phyloP scores from a whole-genome alignment of 768 basidiomycete species.

The Cyclocybe cylindracea region DNA sequence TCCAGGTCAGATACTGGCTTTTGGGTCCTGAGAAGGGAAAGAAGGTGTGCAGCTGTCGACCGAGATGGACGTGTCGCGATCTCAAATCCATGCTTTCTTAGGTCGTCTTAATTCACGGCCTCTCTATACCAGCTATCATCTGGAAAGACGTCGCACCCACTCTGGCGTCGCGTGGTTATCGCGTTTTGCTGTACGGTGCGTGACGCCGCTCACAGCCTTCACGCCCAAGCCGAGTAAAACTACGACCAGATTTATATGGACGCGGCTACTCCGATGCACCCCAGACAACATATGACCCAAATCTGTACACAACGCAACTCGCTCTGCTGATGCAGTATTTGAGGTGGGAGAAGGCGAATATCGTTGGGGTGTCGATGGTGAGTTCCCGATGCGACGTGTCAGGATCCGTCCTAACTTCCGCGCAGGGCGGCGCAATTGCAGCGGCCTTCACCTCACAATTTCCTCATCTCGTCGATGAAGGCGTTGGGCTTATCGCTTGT shows the following conservation, averaged over 20 bases:
- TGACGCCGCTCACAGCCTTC: background rate
- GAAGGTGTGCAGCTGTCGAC: conserved; percentile 44
- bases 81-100: conserved; percentile 25
- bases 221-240: background rate
- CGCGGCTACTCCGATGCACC: conserved; percentile 85
- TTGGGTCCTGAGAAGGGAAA: conserved; percentile 68
- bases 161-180: conserved; percentile 64
- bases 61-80: background rate
- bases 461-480: conserved; percentile 67
- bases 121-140: conserved; percentile 74
- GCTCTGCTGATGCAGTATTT: conserved; percentile 81
- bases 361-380: conserved; percentile 81
- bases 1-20: conserved; percentile 75
- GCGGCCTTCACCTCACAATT: conserved; percentile 71
- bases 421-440: conserved; percentile 59
- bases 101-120: conserved; percentile 78
- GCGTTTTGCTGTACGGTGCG: conserved; percentile 75
- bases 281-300: conserved; percentile 61
- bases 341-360: conserved; percentile 63
- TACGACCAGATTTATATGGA: conserved; percentile 67
- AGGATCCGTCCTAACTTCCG: background rate
- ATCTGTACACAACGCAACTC: conserved; percentile 74
- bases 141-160: conserved; percentile 76
- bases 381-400: conserved; percentile 9
- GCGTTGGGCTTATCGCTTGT: conserved; percentile 66